phyloP scores from a whole-genome alignment of 495 filamentous ascomycete genomes.

The Penicillium maclennaniae region DNA sequence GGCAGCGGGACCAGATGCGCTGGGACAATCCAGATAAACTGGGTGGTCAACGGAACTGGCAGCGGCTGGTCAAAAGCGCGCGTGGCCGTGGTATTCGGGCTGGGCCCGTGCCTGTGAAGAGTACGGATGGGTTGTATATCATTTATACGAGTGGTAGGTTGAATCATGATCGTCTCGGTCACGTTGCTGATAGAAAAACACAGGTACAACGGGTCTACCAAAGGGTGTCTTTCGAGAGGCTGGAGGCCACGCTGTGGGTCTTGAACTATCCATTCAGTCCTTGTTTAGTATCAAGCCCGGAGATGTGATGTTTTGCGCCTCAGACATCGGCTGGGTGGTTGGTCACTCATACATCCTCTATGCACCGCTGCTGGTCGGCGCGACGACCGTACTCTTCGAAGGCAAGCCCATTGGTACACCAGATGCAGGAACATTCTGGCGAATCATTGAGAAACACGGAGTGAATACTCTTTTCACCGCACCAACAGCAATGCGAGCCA shows the following conservation, averaged over 20 bases:
- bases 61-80: conserved; percentile 66
- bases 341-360: conserved; percentile 86
- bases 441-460: conserved; percentile 77
- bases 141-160: conserved; percentile 72
- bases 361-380: conserved; percentile 75
- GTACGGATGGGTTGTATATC: conserved; percentile 78
- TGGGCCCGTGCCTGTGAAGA: conserved; percentile 69
- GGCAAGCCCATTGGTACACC: conserved; percentile 91
- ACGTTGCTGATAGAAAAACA: background rate
- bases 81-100: conserved; percentile 60
- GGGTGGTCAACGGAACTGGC: conserved; percentile 73
- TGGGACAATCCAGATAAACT: conserved; percentile 65
- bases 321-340: conserved; percentile 84
- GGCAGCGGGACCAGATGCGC: conserved; percentile 70
- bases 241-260: conserved; percentile 82
- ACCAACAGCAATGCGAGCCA: conserved; percentile 81
- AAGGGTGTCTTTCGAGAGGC: conserved; percentile 86
- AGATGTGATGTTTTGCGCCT: conserved; percentile 80
- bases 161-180: background rate
- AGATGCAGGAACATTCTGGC: conserved; percentile 82
- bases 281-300: conserved; percentile 75
- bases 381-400: conserved; percentile 84
- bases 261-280: conserved; percentile 73
- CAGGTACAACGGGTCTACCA: conserved; percentile 78
- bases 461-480: conserved; percentile 83